phyloP scores from a whole-genome alignment of 2,329 filamentous ascomycete genomes.

The Pseudocercospora musae region DNA sequence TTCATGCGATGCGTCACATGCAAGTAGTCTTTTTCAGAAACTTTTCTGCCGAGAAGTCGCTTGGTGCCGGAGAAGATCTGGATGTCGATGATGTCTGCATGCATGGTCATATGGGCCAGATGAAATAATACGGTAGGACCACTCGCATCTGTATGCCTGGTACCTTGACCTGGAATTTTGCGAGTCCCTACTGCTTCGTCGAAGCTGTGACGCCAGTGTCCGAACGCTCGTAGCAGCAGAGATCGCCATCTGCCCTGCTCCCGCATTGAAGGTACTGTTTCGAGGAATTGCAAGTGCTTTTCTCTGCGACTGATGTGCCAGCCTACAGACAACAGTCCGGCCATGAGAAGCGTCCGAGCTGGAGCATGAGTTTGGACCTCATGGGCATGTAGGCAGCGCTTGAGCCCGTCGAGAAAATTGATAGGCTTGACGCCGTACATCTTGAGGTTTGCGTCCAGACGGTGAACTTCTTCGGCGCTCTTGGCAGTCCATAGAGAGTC shows the following conservation, averaged over 20 bases:
- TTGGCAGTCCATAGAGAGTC: slow-evolving; percentile 86
- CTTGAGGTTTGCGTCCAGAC: slow-evolving; percentile 74
- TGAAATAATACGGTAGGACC: slow-evolving; percentile 82
- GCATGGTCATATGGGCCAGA: slow-evolving; percentile 92
- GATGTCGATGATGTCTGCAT: slow-evolving; percentile 90
- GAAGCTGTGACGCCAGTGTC: slow-evolving; percentile 87
- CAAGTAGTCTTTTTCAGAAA: slow-evolving; percentile 74
- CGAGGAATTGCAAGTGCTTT: slow-evolving; percentile 82
- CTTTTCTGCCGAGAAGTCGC: slow-evolving; percentile 75
- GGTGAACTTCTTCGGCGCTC: slow-evolving; percentile 76
- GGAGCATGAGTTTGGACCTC: slow-evolving; percentile 86
- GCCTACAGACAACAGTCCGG: slow-evolving; percentile 82
- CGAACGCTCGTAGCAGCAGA: slow-evolving; percentile 78
- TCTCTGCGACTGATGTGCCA: slow-evolving; percentile 97
- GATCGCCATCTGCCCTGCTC: slow-evolving; percentile 87
- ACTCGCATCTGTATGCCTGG: slow-evolving; percentile 35
- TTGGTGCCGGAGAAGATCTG: slow-evolving; percentile 89
- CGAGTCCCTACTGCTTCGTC: slow-evolving; percentile 68
- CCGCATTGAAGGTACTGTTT: slow-evolving; percentile 72
- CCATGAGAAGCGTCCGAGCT: slow-evolving; percentile 85
- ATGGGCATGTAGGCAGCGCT: slow-evolving; percentile 76
- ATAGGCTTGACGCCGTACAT: slow-evolving; percentile 78
- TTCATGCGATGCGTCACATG: slow-evolving; percentile 80
- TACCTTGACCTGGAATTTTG: slow-evolving; percentile 23
- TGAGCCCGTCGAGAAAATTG: slow-evolving; percentile 85